phyloP scores from a whole-genome alignment of 768 basidiomycete species.

The Serendipita sp. region DNA sequence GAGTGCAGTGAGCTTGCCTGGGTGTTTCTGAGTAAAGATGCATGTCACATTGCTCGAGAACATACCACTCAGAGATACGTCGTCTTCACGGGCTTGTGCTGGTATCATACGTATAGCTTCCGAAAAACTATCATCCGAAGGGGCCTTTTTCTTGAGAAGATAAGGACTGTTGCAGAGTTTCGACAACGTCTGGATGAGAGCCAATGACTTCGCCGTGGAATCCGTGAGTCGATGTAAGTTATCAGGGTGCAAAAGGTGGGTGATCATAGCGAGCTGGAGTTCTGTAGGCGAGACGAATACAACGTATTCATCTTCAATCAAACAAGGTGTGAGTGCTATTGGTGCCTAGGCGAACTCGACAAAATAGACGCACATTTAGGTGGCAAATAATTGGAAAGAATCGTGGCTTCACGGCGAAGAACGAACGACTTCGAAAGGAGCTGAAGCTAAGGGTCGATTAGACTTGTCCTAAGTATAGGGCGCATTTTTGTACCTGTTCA shows the following conservation, averaged over 20 bases:
- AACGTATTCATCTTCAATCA: slow-evolving; percentile 80
- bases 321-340: not conserved
- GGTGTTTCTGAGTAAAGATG: slow-evolving; percentile 10
- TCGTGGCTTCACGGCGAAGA: slow-evolving; percentile 68
- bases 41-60: not conserved
- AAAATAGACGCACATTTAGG: slow-evolving; percentile 56
- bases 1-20: slow-evolving; percentile 63
- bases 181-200: slow-evolving; percentile 61
- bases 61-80: slow-evolving; percentile 68
- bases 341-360: not conserved
- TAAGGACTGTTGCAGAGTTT: slow-evolving; percentile 92
- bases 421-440: slow-evolving; percentile 77
- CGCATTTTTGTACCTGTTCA: slow-evolving; percentile 40
- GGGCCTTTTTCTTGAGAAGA: slow-evolving; percentile 49
- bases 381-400: slow-evolving; percentile 71
- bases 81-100: slow-evolving; percentile 19
- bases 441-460: slow-evolving; percentile 34
- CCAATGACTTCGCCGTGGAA: slow-evolving; percentile 61
- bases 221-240: slow-evolving; percentile 53
- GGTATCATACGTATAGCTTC: slow-evolving; percentile 16
- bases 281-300: slow-evolving; percentile 82
- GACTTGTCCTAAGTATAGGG: not conserved
- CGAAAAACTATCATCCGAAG: slow-evolving; percentile 32
- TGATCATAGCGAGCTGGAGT: slow-evolving; percentile 70
- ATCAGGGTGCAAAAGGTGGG: slow-evolving; percentile 54